These are phyloP conservation scores for Laguncularia racemosa DNA, from an alignment of 345 rosid species.

Conservation along the genomic window DNA sequence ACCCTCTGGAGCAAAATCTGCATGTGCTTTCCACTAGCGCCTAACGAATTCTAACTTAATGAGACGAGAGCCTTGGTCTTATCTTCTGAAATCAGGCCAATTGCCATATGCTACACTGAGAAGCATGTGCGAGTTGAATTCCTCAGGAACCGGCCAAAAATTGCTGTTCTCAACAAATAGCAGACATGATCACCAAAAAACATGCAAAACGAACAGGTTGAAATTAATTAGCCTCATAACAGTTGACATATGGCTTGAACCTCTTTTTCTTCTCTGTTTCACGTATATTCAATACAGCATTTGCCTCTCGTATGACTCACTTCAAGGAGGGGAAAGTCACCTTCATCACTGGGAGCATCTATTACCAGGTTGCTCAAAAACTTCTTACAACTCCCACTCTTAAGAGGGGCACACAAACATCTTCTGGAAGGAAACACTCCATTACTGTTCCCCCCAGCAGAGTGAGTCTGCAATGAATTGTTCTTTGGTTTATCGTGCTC, in stretches of 20 bases:
- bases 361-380: conserved; percentile 88
- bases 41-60: too few species aligned
- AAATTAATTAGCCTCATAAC: conserved; percentile 53
- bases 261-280: conserved; percentile 97
- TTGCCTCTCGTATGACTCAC: conserved; percentile 98
- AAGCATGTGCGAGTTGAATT: too few species aligned
- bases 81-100: too few species aligned
- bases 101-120: too few species aligned
- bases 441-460: conserved; percentile 42
- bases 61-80: too few species aligned
- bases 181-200: too few species aligned
- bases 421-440: conserved; percentile 39
- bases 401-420: conserved; percentile 66
- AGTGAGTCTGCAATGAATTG: conserved; percentile 18
- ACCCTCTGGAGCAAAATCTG: conserved; percentile 34
- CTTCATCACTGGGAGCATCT: conserved; percentile 87
- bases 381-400: conserved; percentile 70
- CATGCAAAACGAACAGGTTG: too few species aligned
- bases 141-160: too few species aligned
- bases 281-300: conserved; percentile 91
- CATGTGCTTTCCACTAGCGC: conserved; percentile 28
- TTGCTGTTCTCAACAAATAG: too few species aligned
- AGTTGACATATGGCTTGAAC: conserved; percentile 78
- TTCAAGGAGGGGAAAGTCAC: conserved; percentile 95
- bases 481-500: conserved; percentile 35